Conservation (phyloP, 2,329 filamentous ascomycete species). For the Chaetothyriales sp. region DNA sequence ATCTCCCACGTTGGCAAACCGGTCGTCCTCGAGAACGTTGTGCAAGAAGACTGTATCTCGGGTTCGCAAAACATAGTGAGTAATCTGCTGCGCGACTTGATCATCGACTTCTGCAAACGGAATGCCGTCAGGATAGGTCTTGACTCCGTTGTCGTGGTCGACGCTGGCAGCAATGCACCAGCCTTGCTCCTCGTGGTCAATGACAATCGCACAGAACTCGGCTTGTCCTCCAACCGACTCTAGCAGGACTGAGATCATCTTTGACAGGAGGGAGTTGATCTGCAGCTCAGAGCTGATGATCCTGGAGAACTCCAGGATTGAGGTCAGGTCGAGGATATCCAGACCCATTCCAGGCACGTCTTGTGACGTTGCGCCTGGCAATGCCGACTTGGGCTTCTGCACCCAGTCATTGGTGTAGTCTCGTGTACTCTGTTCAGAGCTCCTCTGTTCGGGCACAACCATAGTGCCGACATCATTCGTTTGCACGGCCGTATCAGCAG, state of each 20-base stretch:
- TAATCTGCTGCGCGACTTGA: conserved; percentile 45
- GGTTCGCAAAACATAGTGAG: conserved; percentile 47
- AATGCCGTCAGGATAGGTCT: conserved; percentile 38
- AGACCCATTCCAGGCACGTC: conserved; percentile 24
- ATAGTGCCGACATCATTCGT: conserved; percentile 27
- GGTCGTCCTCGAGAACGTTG: conserved; percentile 49
- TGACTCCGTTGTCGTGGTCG: conserved; percentile 39
- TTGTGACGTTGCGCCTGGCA: conserved; percentile 1
- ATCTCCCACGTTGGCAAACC: conserved; percentile 46
- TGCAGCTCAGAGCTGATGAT: conserved; percentile 50
- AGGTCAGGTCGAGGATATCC: conserved; percentile 49
- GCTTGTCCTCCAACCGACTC: conserved; percentile 45
- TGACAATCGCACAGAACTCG: conserved; percentile 44
- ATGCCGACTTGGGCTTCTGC: conserved; percentile 9
- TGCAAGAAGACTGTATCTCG: conserved; percentile 49
- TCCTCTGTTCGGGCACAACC: conserved; percentile 19
- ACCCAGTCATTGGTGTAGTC: conserved; percentile 17
- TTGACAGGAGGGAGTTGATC: conserved; percentile 45
- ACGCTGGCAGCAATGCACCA: conserved; percentile 49
- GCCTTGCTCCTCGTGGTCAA: conserved; percentile 42
- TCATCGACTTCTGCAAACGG: conserved; percentile 43
- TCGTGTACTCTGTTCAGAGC: conserved; percentile 21
- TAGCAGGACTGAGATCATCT: conserved; percentile 50
- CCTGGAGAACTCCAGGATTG: conserved; percentile 50
- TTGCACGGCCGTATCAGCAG: conserved; percentile 41